Base-by-base conservation (phyloP, 2,329 filamentous ascomycete species). In the Didymosphaeria variabile region DNA sequence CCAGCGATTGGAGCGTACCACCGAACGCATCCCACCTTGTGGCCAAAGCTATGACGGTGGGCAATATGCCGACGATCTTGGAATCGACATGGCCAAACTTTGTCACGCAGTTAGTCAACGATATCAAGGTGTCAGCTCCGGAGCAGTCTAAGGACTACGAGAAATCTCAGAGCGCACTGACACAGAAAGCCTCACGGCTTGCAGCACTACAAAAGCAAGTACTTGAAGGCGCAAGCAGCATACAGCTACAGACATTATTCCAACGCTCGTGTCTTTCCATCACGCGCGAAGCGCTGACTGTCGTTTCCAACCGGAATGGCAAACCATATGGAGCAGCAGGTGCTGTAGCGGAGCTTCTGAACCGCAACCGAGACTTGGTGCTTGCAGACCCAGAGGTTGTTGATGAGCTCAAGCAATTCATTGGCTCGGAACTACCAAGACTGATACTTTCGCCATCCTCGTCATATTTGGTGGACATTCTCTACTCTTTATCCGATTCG, bases 91-190 rank as follows among this genome's bases (percentile, higher is more conserved):
- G 92, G 91, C 76, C 81, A 2, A 81, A 81, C 1, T 77, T 93
- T n/a, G 86, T 87, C 0, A 80, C 86, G 1, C 76, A 83, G 0
- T 79, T 97, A n/a, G 82, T 89, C 29, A 82, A 87, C 34, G 84
- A 86, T 40, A 88, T 97, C 59, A 89, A 88, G 57, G 86, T 87
- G 6, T 96, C 93, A 0, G 84, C 92, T 5, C 93, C 94, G 0
- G 93, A 94, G 72, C 88, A 94, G 58, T 93, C 93, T 0, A 90
- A 90, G 63, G 91, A 93, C 19, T 91, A 91, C 67, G 84, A 86
- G 29, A 83, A 84, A 45, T 96, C 92, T 0, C 93, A 97, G 73
- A 84, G 87, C 54, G 82, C 83, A 44, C 84, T 97, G 29, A 86
- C 87, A 10, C 83, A 88, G 7, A 86, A 91, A 68, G 89, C 89